phyloP scores from a whole-genome alignment of 805 yeast species.

The Myxozyma neglecta region DNA sequence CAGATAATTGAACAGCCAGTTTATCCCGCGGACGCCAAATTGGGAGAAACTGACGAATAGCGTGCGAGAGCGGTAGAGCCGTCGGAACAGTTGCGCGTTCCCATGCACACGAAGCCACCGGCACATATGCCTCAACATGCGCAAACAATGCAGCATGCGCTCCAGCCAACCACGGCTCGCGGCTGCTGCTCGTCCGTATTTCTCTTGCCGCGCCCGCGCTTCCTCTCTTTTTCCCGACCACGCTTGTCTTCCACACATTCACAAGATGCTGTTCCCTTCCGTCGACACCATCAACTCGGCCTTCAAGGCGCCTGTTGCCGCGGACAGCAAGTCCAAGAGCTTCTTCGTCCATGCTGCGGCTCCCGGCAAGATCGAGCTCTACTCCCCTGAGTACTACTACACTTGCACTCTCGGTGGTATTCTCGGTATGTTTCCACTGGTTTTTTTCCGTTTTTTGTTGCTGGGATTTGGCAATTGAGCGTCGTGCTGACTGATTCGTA shows the following conservation, averaged over 20 bases:
- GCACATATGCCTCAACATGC: background rate
- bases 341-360: conserved; percentile 37
- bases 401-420: conserved; percentile 79
- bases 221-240: conserved; percentile 3
- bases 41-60: too few species aligned
- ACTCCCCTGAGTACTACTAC: conserved; percentile 61
- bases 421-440: conserved; percentile 39
- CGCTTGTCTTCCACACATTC: background rate
- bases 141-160: background rate
- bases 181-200: background rate
- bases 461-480: background rate
- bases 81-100: background rate
- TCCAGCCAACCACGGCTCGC: conserved; percentile 15
- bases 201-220: conserved; percentile 6
- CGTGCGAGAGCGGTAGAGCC: too few species aligned
- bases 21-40: too few species aligned
- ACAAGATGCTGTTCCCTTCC: conserved; percentile 44
- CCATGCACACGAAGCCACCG: background rate
- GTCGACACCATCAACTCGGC: conserved; percentile 41
- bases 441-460: background rate
- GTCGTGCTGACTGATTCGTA: conserved; percentile 9
- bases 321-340: conserved; percentile 31
- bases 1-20: too few species aligned
- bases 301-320: conserved; percentile 43
- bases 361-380: conserved; percentile 49